Percentiles rank a stretch among this genome's conserved stretches.
Conservation (phyloP, 2,329 filamentous ascomycete species). For the Aspergillus pseudonomiae region DNA sequence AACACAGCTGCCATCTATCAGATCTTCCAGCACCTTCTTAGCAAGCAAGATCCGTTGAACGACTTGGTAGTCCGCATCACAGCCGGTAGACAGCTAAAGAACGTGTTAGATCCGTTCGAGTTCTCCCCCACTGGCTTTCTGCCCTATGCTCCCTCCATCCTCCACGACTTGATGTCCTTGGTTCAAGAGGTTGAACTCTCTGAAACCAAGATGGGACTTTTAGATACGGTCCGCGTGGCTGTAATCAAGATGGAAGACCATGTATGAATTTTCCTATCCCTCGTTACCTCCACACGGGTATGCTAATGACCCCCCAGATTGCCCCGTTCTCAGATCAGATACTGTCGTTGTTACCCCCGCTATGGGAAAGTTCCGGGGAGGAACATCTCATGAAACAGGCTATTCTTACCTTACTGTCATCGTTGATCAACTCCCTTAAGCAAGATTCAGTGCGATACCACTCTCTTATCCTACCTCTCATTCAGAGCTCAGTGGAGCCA, state of each 20-base stretch:
- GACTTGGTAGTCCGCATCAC: conserved; percentile 92
- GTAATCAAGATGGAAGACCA: conserved; percentile 80
- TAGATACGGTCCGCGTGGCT: conserved; percentile 81
- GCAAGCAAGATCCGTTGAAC: conserved; percentile 75
- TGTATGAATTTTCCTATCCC: conserved; percentile 42
- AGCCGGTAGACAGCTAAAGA: conserved; percentile 80
- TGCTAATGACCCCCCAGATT: conserved; percentile 46
- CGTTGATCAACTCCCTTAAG: conserved; percentile 84
- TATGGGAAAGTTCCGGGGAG: conserved; percentile 85
- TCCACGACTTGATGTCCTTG: conserved; percentile 74
- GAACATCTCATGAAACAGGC: conserved; percentile 93
- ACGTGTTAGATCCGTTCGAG: conserved; percentile 80
- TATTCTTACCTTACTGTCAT: conserved; percentile 81
- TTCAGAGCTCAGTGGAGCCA: conserved; percentile 76
- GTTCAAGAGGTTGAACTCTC: conserved; percentile 77
- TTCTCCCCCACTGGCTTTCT: conserved; percentile 75
- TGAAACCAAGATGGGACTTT: conserved; percentile 86
- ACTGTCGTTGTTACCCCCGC: conserved; percentile 73
- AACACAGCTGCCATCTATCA: conserved; percentile 79
- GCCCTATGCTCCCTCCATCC: conserved; percentile 73
- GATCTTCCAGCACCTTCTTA: conserved; percentile 84
- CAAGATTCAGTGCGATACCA: conserved; percentile 78
- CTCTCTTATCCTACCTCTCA: conserved; percentile 75
- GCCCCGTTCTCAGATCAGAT: conserved; percentile 74
- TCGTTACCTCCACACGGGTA: background rate